A percentile compares a stretch with the other conserved stretches of the same genome.
Conservation (phyloP, 495 filamentous ascomycete species). For the Durotheca rogersii region DNA sequence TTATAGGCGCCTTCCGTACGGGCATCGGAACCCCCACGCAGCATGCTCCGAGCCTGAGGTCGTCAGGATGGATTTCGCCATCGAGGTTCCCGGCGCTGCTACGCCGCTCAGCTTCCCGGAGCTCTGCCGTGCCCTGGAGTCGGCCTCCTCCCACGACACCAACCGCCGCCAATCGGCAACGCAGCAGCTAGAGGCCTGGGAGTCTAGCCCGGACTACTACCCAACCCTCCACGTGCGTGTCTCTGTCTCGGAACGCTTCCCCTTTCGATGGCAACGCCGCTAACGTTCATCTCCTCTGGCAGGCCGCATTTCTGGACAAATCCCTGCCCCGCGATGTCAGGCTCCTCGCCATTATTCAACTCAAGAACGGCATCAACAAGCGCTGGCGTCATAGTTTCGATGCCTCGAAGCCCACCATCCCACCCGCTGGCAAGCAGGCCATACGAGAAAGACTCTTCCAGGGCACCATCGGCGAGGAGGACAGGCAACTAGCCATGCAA, state of each 20-base stretch:
- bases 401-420: conserved; percentile 66
- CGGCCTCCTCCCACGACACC: conserved; percentile 71
- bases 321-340: conserved; percentile 71
- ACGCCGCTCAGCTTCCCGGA: conserved; percentile 59
- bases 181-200: conserved; percentile 85
- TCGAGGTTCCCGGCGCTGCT: conserved; percentile 56
- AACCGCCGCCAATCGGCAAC: conserved; percentile 76
- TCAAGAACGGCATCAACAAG: conserved; percentile 94
- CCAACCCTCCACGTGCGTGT: conserved; percentile 68
- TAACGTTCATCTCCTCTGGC: conserved; percentile 17
- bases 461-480: conserved; percentile 70
- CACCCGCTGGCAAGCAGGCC: conserved; percentile 67
- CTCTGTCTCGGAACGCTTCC: background rate
- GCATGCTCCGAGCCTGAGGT: background rate
- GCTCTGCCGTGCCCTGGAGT: conserved; percentile 68
- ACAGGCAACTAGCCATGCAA: conserved; percentile 72
- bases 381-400: conserved; percentile 83
- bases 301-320: conserved; percentile 79
- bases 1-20: background rate
- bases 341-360: conserved; percentile 85
- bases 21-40: background rate
- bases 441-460: conserved; percentile 74
- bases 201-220: conserved; percentile 72
- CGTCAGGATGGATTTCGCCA: conserved; percentile 51
- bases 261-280: conserved; percentile 19